Conservation (phyloP, 2,329 filamentous ascomycete genomes). For the Thermochaetoides dissita region DNA sequence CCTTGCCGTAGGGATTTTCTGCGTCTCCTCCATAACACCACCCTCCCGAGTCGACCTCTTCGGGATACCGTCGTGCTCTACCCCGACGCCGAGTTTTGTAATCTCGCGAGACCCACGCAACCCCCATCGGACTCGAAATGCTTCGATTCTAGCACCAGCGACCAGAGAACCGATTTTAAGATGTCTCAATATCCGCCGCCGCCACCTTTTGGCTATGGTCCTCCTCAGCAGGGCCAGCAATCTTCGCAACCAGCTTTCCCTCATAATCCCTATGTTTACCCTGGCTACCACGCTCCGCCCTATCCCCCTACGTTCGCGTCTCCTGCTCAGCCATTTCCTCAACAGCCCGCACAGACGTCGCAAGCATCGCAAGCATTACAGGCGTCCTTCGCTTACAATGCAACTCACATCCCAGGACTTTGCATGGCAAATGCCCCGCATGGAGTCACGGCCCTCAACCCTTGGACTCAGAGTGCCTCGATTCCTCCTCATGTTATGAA, state of each 20-base stretch:
- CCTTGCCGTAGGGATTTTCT: too few species aligned
- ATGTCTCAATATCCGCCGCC: slow-evolving; percentile 28
- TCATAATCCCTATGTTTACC: background rate
- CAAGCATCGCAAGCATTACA: slow-evolving; percentile 10
- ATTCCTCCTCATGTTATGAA: background rate
- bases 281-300: slow-evolving; percentile 7
- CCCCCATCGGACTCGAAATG: slow-evolving; percentile 2
- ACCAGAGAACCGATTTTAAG: background rate
- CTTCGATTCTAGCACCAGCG: background rate
- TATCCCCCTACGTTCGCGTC: slow-evolving; percentile 8
- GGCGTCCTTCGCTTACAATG: slow-evolving; percentile 25
- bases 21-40: too few species aligned
- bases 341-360: too few species aligned
- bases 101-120: background rate
- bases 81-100: too few species aligned
- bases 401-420: slow-evolving; percentile 25
- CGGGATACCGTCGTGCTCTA: too few species aligned
- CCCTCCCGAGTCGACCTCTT: too few species aligned
- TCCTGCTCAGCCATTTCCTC: too few species aligned
- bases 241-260: slow-evolving; percentile 9
- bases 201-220: slow-evolving; percentile 19
- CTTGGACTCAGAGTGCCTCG: slow-evolving; percentile 8
- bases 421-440: slow-evolving; percentile 18
- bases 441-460: background rate
- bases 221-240: slow-evolving; percentile 16